These are phyloP conservation scores for Penicillium salamii DNA, from an alignment of 495 filamentous ascomycete species.

Conservation along the genomic window DNA sequence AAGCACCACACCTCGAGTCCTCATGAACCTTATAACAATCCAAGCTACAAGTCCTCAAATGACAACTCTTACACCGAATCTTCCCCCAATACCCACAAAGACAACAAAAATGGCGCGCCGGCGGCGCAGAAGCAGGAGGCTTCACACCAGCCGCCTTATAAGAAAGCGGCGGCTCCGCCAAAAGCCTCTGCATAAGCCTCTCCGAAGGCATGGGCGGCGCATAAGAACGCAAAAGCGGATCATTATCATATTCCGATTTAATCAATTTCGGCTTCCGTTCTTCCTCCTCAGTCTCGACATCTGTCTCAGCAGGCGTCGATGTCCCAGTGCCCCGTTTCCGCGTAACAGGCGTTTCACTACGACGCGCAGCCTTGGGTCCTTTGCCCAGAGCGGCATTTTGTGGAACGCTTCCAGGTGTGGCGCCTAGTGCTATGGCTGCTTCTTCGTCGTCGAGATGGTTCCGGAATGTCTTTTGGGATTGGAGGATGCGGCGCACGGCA, in stretches of 20 bases:
- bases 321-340: too few relatives aligned
- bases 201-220: slow-evolving; percentile 64
- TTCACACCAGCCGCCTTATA: slow-evolving; percentile 73
- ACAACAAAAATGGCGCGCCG: slow-evolving; percentile 75
- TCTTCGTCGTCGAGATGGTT: slow-evolving; percentile 91
- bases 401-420: slow-evolving; percentile 2
- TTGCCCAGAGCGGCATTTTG: slow-evolving; percentile 30
- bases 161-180: slow-evolving; percentile 70
- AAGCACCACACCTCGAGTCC: slow-evolving; percentile 74
- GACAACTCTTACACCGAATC: slow-evolving; percentile 81
- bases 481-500: slow-evolving; percentile 85
- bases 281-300: slow-evolving; percentile 15
- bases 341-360: too few relatives aligned
- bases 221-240: slow-evolving; percentile 61
- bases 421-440: slow-evolving; percentile 49
- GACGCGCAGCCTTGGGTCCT: slow-evolving; percentile 15
- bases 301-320: slow-evolving; percentile 10
- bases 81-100: slow-evolving; percentile 93
- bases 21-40: slow-evolving; percentile 78
- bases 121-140: slow-evolving; percentile 49
- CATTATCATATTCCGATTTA: slow-evolving; percentile 48
- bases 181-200: slow-evolving; percentile 63
- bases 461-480: slow-evolving; percentile 85
- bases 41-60: slow-evolving; percentile 73
- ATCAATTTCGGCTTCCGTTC: slow-evolving; percentile 29